Conservation (phyloP, 2,329 filamentous ascomycete genomes). For the Neoarthrinium moseri region DNA sequence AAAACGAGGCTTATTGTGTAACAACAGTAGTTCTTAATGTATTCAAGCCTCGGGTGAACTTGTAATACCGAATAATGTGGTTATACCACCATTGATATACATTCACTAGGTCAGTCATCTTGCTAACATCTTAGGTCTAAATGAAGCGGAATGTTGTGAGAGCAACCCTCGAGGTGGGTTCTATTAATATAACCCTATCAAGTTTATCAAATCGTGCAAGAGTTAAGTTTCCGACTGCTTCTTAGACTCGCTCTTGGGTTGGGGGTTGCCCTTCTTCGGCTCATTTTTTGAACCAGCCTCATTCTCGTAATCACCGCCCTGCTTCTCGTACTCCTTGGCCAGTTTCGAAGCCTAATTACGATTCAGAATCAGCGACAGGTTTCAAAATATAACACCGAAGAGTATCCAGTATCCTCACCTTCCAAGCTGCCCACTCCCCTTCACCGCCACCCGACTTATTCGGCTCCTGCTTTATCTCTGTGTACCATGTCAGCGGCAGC, state of each 20-base stretch:
- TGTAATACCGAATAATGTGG: too few species aligned
- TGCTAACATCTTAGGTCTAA: too few species aligned
- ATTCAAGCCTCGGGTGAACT: too few species aligned
- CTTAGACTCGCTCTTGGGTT: constrained; percentile 13
- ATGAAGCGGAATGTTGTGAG: too few species aligned
- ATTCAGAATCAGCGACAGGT: not conserved
- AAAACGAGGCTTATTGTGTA: too few species aligned
- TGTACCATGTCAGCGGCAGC: not conserved
- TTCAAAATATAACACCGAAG: not conserved
- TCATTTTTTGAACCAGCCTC: constrained; percentile 38
- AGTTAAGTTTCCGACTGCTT: constrained; percentile 7
- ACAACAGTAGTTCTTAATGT: too few species aligned
- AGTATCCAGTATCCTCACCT: constrained; percentile 19
- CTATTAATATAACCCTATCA: too few species aligned
- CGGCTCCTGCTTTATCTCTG: constrained; percentile 40
- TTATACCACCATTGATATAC: too few species aligned
- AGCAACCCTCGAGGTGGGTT: too few species aligned
- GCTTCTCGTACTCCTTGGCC: constrained; percentile 41
- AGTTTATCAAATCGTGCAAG: too few species aligned
- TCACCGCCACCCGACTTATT: constrained; percentile 40
- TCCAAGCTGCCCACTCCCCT: constrained; percentile 37
- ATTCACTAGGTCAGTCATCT: too few species aligned
- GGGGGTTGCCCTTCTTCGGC: constrained; percentile 20
- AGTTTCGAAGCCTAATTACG: constrained; percentile 30
- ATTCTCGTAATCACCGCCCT: constrained; percentile 39